Evolutionary conservation across 1,284 basidiomycete species (phyloP), one percentile per base, ranked within the genome.

Genomic region (Pterulicium gracile): DNA sequence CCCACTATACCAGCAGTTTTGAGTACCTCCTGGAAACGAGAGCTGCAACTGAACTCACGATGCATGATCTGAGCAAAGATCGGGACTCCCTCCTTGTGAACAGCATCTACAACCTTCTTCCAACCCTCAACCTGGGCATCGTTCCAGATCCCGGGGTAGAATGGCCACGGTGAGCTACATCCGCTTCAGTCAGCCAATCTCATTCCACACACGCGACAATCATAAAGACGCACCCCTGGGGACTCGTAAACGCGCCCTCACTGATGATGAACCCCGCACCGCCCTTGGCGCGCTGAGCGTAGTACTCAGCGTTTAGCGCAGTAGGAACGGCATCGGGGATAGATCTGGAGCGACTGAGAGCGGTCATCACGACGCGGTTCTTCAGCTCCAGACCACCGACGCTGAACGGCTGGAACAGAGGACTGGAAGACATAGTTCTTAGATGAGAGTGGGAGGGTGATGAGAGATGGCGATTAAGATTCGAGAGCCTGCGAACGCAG

Each of bases 221-320:
- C 39, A 27, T 43, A 12, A 4, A 19, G 20, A 50, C 59, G 19
- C 47, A 67, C 68, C 69, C 68, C 60, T 70, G 68, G 41, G 61
- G 65, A 17, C 56, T 54, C 24, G 70, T 56, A 2, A 68, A 58
- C 7, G 61, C 61, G 0, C 63, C 73, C 54, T 75, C 73, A 0
- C 65, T 61, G 12, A 73, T 60, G 20, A 75, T 65, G 3, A 75
- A 55, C 0, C 67, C 68, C 1, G 67, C 67, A 13, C 63, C 62
- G 10, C 61, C 59, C 19, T 44, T 50, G 2, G 65, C 69, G 4
- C 74, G 64, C 50, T 77, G 72, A 1, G 55, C 50, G 49, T 74
- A 75, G 56, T 75, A 73, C 49, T 69, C 64, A 5, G 54, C 49
- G 57, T 67, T 70, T 15, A 65, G 49, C 3, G 61, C 58, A 32